Evolutionary conservation across 2,329 filamentous ascomycete species (phyloP).

Genomic region (Plectosphaerella cucumerina): DNA sequence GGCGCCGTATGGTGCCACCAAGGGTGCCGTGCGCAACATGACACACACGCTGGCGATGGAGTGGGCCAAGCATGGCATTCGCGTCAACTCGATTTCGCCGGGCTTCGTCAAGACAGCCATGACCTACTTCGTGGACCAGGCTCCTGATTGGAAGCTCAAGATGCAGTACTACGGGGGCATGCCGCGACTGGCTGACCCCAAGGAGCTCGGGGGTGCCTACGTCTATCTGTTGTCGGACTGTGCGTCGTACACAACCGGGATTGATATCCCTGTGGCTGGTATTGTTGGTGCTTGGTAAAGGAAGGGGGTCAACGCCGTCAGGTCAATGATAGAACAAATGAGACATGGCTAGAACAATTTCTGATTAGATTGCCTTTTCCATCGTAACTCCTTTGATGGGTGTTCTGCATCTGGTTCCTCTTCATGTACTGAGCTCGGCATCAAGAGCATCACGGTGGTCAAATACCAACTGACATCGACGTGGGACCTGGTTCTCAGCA

Average conservation of each 20-base stretch:
- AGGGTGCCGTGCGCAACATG: slow-evolving; percentile 37
- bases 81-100: slow-evolving; percentile 42
- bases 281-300: slow-evolving; percentile 20
- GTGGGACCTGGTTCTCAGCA: too few species aligned
- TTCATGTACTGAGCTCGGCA: too few species aligned
- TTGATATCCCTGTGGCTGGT: slow-evolving; percentile 41
- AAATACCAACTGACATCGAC: too few species aligned
- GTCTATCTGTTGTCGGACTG: slow-evolving; percentile 50
- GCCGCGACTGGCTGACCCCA: slow-evolving; percentile 45
- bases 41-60: slow-evolving; percentile 39
- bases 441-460: too few species aligned
- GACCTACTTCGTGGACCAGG: slow-evolving; percentile 45
- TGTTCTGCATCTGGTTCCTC: too few species aligned
- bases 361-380: too few species aligned
- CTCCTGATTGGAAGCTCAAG: slow-evolving; percentile 52
- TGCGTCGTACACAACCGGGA: slow-evolving; percentile 43
- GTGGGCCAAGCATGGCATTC: slow-evolving; percentile 40
- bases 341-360: too few species aligned
- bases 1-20: slow-evolving; percentile 41
- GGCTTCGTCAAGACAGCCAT: slow-evolving; percentile 39
- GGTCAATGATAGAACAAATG: too few species aligned
- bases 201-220: slow-evolving; percentile 52
- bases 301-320: neutral
- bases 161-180: slow-evolving; percentile 56
- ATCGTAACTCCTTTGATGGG: too few species aligned